Base-by-base conservation (phyloP, 768 basidiomycete genomes). In the Artomyces pyxidatus region DNA sequence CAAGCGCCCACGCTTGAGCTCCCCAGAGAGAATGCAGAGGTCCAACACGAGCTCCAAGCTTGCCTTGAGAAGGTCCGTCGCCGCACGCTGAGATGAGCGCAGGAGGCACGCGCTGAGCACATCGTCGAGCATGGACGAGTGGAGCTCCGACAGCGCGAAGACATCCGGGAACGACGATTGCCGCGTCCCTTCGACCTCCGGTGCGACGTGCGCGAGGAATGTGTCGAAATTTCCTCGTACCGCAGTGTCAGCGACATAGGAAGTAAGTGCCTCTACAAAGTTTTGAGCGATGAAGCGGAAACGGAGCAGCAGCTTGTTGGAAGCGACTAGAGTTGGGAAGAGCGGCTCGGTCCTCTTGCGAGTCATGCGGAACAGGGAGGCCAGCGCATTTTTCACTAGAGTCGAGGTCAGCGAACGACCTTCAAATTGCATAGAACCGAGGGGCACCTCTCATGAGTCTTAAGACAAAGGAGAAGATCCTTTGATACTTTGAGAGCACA, bases 401-500 rank as follows among this genome's bases (percentile, higher is more conserved):
- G 43, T 58, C 39, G 56, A 32, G 16, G 19, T 26, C 21, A 17
- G 38, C 32, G 12, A 28, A 54, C 14, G 9, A 19, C 30, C 38
- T 21, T 9, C 7, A 22, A 9, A 21, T 10, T 49, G 21, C 28
- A 16, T 4, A 16, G 0, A 25, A 19, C 40, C 12, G 22, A 26
- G 21, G 63, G 71, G 22, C 56, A 85, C 91, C 89, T 75, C 92
- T 75, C 58, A 83, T 73, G 35, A 94, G 68, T 26, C 90, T 76
- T 28, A 95, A 68, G 41, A 91, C 75, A 58, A 92, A 82, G 0
- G 85, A 74, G 62, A 92, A 91, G 52, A 93, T 70, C 35, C 86
- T 72, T 55, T 92, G 88, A 60, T 94, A 94, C 61, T 93, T 94
- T 5, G 77, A 81, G n/a, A 93, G 64, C 27, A 86, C 75, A 4